A percentile compares a stretch with the other conserved stretches of the same genome.
Evolutionary conservation across 148 eudicot species (phyloP).

Genomic region (Chenopodium formosanum): DNA sequence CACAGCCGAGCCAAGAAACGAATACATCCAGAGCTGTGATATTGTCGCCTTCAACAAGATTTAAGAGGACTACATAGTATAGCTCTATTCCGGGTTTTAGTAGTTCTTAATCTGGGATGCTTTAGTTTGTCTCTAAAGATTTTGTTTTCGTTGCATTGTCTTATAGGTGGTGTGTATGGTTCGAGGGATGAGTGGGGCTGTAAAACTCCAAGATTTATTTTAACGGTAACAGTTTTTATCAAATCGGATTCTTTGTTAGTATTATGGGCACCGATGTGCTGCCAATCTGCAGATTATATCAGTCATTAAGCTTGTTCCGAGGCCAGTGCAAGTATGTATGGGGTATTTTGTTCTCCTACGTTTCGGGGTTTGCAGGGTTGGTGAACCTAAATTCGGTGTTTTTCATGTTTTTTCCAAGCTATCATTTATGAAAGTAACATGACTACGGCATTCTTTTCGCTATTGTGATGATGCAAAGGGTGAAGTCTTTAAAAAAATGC

Average conservation of each 20-base stretch:
- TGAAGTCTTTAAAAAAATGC: background rate
- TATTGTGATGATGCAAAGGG: background rate
- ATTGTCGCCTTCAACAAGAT: constrained; percentile 98
- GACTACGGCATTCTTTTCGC: background rate
- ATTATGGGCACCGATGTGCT: background rate
- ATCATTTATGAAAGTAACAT: background rate
- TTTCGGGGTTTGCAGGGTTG: background rate
- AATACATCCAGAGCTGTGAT: constrained; percentile 89
- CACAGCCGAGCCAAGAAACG: constrained; percentile 71
- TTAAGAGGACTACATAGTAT: constrained; percentile 27
- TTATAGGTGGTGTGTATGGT: constrained; percentile 8
- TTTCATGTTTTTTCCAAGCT: background rate
- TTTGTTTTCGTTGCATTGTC: constrained; percentile 22
- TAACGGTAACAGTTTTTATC: background rate
- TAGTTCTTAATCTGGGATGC: background rate
- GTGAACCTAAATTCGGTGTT: background rate
- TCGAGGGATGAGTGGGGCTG: constrained; percentile 16
- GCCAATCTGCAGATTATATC: background rate
- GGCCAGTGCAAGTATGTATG: background rate
- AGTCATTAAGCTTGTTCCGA: background rate
- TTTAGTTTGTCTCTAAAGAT: constrained; percentile 2
- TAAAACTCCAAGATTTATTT: constrained; percentile 6
- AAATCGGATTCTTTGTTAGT: background rate
- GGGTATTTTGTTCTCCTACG: background rate
- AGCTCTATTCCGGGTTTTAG: background rate